Evolutionary conservation across 208 protist species (phyloP).

Genomic region (Borovskyia barvae): DNA sequence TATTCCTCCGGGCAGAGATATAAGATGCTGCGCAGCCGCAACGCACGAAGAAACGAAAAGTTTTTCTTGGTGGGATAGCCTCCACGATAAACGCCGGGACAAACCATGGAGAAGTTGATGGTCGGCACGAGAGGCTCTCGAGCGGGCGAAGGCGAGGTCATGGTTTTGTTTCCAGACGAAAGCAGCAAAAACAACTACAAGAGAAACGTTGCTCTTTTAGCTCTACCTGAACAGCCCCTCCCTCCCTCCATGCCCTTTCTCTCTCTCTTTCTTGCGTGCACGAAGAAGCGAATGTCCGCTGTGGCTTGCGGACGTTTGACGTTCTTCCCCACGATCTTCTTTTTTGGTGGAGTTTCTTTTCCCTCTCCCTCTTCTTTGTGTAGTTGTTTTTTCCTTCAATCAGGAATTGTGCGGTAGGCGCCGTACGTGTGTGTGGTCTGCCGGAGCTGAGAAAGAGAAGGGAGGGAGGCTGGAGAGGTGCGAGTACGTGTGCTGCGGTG

Average conservation of each 20-base stretch:
- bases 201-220: too few species aligned
- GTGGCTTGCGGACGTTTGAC: neutral
- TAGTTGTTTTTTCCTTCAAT: neutral
- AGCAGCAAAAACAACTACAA: too few species aligned
- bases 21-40: conserved; percentile 93
- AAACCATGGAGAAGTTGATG: conserved; percentile 97
- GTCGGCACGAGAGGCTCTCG: conserved; percentile 76
- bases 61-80: conserved; percentile 97
- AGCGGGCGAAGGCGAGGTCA: conserved; percentile 22
- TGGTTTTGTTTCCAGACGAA: neutral
- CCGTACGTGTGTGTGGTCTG: too few species aligned
- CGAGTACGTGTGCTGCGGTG: too few species aligned
- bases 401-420: too few species aligned
- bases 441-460: too few species aligned
- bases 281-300: too few species aligned
- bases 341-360: neutral
- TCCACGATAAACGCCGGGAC: conserved; percentile 94
- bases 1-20: conserved; percentile 95
- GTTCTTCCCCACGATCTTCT: neutral
- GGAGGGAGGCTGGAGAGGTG: too few species aligned
- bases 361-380: neutral
- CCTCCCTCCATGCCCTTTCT: too few species aligned
- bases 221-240: too few species aligned
- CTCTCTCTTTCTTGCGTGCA: too few species aligned
- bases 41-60: conserved; percentile 93